Evolutionary conservation across 106 monocot species (phyloP).

Genomic region (Vanilla planifolia): DNA sequence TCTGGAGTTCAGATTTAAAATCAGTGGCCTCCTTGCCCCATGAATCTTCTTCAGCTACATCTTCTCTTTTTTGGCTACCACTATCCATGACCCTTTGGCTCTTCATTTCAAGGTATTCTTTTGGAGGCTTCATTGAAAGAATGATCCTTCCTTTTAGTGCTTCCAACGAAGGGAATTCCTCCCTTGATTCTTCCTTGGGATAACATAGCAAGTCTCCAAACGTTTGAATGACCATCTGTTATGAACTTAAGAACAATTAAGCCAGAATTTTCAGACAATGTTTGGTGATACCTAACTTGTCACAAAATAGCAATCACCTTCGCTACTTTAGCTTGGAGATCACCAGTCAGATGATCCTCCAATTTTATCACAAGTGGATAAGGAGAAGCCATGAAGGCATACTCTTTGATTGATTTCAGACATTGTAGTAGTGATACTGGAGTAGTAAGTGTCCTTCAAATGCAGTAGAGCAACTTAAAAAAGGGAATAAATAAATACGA

Average conservation of each 20-base stretch:
- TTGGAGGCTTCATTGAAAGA: slow-evolving; percentile 82
- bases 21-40: slow-evolving; percentile 80
- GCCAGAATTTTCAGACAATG: not conserved
- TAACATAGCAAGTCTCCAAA: slow-evolving; percentile 72
- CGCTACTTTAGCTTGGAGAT: slow-evolving; percentile 34
- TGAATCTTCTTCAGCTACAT: slow-evolving; percentile 39
- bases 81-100: slow-evolving; percentile 28
- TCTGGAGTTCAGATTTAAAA: slow-evolving; percentile 42
- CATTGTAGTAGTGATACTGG: slow-evolving; percentile 28
- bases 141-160: slow-evolving; percentile 48
- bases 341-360: slow-evolving; percentile 31
- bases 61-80: slow-evolving; percentile 22
- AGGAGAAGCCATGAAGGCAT: slow-evolving; percentile 17
- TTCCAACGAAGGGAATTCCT: slow-evolving; percentile 76
- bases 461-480: not conserved
- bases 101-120: slow-evolving; percentile 67
- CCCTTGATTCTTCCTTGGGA: slow-evolving; percentile 34
- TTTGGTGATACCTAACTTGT: not conserved
- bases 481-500: not conserved
- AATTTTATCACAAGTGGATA: slow-evolving; percentile 30
- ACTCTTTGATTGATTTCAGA: slow-evolving; percentile 28
- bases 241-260: not conserved
- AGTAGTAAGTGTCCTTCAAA: slow-evolving; percentile 29
- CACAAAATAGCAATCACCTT: slow-evolving; percentile 8
- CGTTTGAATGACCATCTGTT: slow-evolving; percentile 49